phyloP scores from a whole-genome alignment of 495 filamentous ascomycete genomes.

The Apiosordaria backusii region DNA sequence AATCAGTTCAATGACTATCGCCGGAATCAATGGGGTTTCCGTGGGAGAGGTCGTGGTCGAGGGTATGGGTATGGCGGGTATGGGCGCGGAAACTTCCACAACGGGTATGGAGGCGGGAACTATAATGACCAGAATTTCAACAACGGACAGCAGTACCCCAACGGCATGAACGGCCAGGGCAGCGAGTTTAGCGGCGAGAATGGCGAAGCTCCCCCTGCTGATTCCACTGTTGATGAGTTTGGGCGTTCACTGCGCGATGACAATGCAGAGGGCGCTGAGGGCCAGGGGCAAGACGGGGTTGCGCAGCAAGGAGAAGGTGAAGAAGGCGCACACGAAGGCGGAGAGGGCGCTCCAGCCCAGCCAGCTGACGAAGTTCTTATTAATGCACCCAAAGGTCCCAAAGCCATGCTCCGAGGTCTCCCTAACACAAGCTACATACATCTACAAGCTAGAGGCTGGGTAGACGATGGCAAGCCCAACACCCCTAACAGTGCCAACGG shows the following conservation, averaged over 20 bases:
- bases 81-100: conserved; percentile 48
- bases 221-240: conserved; percentile 50
- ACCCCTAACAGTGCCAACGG: conserved; percentile 36
- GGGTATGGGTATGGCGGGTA: conserved; percentile 48
- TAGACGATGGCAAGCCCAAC: conserved; percentile 37
- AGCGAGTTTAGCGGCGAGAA: conserved; percentile 17
- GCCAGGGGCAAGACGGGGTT: conserved; percentile 11
- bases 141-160: conserved; percentile 21
- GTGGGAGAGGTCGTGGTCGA: conserved; percentile 65
- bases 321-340: conserved; percentile 3
- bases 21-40: conserved; percentile 43
- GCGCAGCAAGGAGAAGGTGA: conserved; percentile 1
- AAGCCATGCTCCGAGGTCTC: conserved; percentile 84
- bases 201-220: conserved; percentile 12
- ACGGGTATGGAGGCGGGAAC: conserved; percentile 23
- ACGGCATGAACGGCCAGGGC: conserved; percentile 19
- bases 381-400: conserved; percentile 84
- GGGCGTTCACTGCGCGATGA: conserved; percentile 45
- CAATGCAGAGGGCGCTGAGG: conserved; percentile 25
- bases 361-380: conserved; percentile 46
- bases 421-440: conserved; percentile 67
- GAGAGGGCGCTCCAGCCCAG: background rate
- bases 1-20: conserved; percentile 64
- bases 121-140: conserved; percentile 30
- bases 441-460: conserved; percentile 48